Conservation (phyloP, 169 alveolate species). For the Eimeria falciformis region DNA sequence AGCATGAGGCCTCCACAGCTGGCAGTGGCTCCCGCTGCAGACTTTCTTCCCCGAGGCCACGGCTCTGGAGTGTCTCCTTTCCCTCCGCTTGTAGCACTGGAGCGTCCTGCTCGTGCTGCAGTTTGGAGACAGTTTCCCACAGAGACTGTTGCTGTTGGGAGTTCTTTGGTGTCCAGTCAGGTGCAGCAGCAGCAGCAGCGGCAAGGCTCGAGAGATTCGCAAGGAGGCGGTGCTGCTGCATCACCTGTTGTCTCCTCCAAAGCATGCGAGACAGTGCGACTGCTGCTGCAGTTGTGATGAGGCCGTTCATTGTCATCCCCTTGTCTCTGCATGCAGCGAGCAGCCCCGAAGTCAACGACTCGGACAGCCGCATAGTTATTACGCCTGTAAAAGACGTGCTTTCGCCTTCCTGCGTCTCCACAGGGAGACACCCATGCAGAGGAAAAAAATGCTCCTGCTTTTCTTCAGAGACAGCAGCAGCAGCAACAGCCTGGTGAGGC, state of each 20-base stretch:
- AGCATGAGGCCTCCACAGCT: background rate
- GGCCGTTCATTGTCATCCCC: slow-evolving; percentile 63
- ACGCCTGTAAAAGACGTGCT: slow-evolving; percentile 45
- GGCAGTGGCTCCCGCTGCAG: background rate
- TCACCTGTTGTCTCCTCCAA: slow-evolving; percentile 56
- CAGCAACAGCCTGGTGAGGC: background rate
- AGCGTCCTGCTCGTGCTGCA: background rate
- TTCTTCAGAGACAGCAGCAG: background rate
- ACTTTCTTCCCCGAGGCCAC: background rate
- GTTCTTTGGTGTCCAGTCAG: background rate
- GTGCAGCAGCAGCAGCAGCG: slow-evolving; percentile 11
- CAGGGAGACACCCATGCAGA: background rate
- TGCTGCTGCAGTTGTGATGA: slow-evolving; percentile 66
- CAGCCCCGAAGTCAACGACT: slow-evolving; percentile 30
- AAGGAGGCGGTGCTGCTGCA: slow-evolving; percentile 64
- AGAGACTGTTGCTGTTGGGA: slow-evolving; percentile 45
- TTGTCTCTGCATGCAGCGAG: slow-evolving; percentile 39
- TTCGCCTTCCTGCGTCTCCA: background rate
- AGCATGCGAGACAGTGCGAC: slow-evolving; percentile 72
- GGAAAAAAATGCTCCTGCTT: background rate
- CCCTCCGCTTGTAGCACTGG: background rate
- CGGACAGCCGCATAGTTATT: slow-evolving; percentile 25
- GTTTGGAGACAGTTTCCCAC: background rate
- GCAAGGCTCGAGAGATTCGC: slow-evolving; percentile 60
- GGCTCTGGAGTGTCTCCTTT: slow-evolving; percentile 4